phyloP scores from a whole-genome alignment of 169 alveolate species.

The Plasmodium fragile region DNA sequence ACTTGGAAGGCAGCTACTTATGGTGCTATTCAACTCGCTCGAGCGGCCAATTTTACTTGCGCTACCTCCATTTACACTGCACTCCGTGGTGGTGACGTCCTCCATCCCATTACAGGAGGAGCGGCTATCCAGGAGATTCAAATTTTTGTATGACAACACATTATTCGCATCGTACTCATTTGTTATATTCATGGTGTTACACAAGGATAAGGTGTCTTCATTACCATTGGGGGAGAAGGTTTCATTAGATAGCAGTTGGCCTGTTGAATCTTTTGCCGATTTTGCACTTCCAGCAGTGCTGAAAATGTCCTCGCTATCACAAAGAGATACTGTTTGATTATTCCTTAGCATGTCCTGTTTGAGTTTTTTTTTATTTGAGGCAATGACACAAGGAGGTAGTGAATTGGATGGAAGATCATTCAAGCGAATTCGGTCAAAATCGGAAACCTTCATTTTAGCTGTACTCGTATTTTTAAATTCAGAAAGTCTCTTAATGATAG shows the following conservation, averaged over 20 bases:
- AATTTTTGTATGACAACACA: neutral
- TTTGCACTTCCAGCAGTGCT: conserved; percentile 9
- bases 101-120: neutral
- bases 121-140: neutral
- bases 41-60: too few species aligned
- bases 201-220: neutral
- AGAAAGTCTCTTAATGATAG: conserved; percentile 95
- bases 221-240: neutral
- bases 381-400: conserved; percentile 88
- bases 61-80: neutral
- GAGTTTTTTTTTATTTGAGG: conserved; percentile 64
- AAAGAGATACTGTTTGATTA: conserved; percentile 66
- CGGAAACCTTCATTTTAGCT: conserved; percentile 93
- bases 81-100: neutral
- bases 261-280: conserved; percentile 1
- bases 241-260: neutral
- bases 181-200: neutral
- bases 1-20: neutral
- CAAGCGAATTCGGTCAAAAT: conserved; percentile 92
- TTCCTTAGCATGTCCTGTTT: conserved; percentile 63
- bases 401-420: conserved; percentile 86
- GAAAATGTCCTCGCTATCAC: conserved; percentile 74
- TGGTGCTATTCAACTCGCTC: neutral
- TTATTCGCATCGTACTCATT: neutral
- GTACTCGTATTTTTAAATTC: conserved; percentile 95